A percentile compares a stretch with the other conserved stretches of the same genome.
These are phyloP conservation scores for Casuarina equisetifolia DNA, from an alignment of 306 rosid species.

Conservation along the genomic window DNA sequence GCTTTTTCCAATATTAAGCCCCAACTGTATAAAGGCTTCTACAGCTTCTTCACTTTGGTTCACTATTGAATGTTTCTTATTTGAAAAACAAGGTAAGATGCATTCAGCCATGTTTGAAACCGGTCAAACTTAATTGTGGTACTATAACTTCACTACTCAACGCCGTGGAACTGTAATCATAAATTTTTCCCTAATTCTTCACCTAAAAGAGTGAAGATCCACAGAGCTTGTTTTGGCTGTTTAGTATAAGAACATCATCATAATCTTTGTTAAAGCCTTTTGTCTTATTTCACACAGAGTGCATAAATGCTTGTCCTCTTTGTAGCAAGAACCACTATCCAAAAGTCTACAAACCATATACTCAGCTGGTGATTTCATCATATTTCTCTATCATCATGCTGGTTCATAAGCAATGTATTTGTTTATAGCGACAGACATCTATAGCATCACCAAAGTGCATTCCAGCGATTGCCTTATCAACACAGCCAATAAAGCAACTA, in stretches of 20 bases:
- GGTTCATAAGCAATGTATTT: not conserved
- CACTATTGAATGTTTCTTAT: not conserved
- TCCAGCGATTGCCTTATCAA: not conserved
- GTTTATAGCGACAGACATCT: not conserved
- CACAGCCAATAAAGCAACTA: not conserved
- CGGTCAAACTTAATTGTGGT: not conserved
- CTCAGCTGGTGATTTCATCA: not conserved
- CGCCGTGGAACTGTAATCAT: not conserved
- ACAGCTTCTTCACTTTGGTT: not conserved
- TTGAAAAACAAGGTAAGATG: not conserved
- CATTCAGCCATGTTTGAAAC: not conserved
- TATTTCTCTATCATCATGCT: not conserved
- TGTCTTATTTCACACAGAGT: not conserved
- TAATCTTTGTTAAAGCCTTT: not conserved
- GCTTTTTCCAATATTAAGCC: not conserved
- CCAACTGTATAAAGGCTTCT: not conserved
- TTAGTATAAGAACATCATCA: not conserved
- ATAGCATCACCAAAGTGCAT: not conserved
- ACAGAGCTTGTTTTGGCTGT: not conserved
- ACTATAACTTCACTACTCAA: not conserved
- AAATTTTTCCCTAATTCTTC: not conserved
- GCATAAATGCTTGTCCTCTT: not conserved
- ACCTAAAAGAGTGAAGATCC: not conserved
- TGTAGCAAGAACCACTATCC: not conserved
- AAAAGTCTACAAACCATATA: not conserved